phyloP scores from a whole-genome alignment of 805 yeast species.

The Wickerhamomyces xylosicus region DNA sequence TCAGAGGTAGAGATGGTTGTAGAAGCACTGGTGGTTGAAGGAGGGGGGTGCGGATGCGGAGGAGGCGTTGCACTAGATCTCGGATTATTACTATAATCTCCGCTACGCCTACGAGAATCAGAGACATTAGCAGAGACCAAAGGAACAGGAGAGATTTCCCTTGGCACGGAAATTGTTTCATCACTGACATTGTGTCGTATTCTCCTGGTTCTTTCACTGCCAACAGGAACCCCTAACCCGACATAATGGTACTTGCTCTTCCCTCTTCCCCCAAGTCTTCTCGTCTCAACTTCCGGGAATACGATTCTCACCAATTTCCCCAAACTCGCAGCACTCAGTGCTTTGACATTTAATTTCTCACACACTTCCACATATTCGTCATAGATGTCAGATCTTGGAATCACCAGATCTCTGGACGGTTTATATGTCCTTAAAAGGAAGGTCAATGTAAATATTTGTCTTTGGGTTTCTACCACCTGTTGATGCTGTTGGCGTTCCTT shows the following conservation, averaged over 20 bases:
- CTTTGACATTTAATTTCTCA: slow-evolving; percentile 38
- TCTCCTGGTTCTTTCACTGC: no score
- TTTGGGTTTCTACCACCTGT: slow-evolving; percentile 39
- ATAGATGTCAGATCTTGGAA: slow-evolving; percentile 58
- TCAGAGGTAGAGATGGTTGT: no score
- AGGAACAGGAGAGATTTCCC: no score
- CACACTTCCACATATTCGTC: slow-evolving; percentile 55
- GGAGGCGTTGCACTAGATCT: no score
- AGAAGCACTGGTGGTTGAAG: no score
- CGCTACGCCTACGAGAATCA: no score
- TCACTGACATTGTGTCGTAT: no score
- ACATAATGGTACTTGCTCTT: slow-evolving; percentile 76
- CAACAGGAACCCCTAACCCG: slow-evolving; percentile 37
- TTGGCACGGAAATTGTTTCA: no score
- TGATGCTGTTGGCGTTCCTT: slow-evolving; percentile 6
- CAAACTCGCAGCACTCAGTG: slow-evolving; percentile 69
- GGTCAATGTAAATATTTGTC: slow-evolving; percentile 74
- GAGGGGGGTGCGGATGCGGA: no score
- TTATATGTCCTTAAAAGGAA: slow-evolving; percentile 66
- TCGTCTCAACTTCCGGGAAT: slow-evolving; percentile 56
- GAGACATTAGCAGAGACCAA: no score
- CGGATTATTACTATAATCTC: no score
- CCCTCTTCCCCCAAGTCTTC: slow-evolving; percentile 72
- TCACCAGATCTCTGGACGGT: slow-evolving; percentile 36
- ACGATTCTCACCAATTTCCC: slow-evolving; percentile 59